Percentiles rank a stretch among this genome's conserved stretches.
Evolutionary conservation across 2,329 filamentous ascomycete genomes (phyloP).

Genomic region (Xylariaceae sp.): DNA sequence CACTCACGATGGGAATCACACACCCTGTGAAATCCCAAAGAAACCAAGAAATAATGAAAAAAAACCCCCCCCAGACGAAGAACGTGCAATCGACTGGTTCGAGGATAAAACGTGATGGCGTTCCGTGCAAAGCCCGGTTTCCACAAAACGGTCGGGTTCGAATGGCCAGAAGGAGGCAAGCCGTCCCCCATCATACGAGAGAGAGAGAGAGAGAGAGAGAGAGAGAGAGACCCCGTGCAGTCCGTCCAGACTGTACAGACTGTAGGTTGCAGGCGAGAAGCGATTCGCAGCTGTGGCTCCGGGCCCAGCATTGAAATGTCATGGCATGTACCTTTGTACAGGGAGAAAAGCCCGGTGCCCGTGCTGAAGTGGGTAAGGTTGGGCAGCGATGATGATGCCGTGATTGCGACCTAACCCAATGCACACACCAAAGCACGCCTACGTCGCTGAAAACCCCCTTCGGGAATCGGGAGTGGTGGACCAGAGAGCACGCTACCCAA

Average conservation of each 20-base stretch:
- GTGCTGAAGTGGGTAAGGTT: slow-evolving; percentile 18
- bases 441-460: slow-evolving; percentile 22
- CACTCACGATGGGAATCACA: too few relatives aligned
- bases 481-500: slow-evolving; percentile 15
- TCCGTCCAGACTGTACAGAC: background rate
- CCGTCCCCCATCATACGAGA: slow-evolving; percentile 3
- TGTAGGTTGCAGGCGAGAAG: slow-evolving; percentile 8
- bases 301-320: background rate
- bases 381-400: slow-evolving; percentile 28
- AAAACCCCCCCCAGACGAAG: background rate
- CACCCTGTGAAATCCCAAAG: background rate
- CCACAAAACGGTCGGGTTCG: slow-evolving; percentile 11
- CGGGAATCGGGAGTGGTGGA: slow-evolving; percentile 21
- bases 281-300: slow-evolving; percentile 11
- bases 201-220: background rate
- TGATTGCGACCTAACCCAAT: slow-evolving; percentile 28
- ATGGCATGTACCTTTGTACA: background rate
- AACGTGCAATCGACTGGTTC: slow-evolving; percentile 8
- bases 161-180: background rate
- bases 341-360: background rate
- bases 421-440: slow-evolving; percentile 20
- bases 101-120: slow-evolving; percentile 3
- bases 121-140: slow-evolving; percentile 6
- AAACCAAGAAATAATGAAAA: slow-evolving; percentile 4
- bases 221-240: too few relatives aligned